Conservation (phyloP, 441 rosid species). For the Pelargonium citronellum region DNA sequence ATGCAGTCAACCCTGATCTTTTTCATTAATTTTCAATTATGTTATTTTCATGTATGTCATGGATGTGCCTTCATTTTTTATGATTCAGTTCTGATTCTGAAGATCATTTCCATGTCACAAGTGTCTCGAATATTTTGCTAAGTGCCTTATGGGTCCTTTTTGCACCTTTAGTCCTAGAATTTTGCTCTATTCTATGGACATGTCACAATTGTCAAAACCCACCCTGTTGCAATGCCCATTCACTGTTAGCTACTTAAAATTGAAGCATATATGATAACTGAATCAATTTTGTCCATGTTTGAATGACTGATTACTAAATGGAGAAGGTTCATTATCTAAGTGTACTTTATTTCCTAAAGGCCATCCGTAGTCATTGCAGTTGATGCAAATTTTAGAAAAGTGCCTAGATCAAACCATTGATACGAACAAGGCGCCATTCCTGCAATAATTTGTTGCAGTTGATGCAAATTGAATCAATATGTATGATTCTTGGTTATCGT, state of each 20-base stretch:
- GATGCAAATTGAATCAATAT: too few relatives aligned
- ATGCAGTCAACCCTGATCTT: constrained; percentile 19
- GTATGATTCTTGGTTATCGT: not conserved
- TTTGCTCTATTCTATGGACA: not conserved
- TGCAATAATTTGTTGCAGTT: not conserved
- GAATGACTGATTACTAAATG: not conserved
- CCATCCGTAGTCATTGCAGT: not conserved
- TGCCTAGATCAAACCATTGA: not conserved
- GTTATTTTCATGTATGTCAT: not conserved
- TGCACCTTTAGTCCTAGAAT: not conserved
- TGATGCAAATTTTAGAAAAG: not conserved
- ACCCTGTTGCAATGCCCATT: not conserved
- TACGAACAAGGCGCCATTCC: not conserved
- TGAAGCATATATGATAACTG: not conserved
- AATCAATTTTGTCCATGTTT: not conserved
- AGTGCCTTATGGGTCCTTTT: not conserved
- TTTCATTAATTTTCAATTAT: not conserved
- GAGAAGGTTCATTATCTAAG: not conserved
- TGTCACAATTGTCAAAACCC: too few relatives aligned
- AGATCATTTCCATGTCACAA: too few relatives aligned
- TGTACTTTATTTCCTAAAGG: not conserved
- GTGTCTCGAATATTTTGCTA: not conserved
- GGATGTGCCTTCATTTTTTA: not conserved
- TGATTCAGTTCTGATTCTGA: too few relatives aligned
- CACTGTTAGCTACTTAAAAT: not conserved